Evolutionary conservation across 768 basidiomycete genomes (phyloP), one percentile per base, ranked within the genome.

Genomic region (Hericium rajendrae): DNA sequence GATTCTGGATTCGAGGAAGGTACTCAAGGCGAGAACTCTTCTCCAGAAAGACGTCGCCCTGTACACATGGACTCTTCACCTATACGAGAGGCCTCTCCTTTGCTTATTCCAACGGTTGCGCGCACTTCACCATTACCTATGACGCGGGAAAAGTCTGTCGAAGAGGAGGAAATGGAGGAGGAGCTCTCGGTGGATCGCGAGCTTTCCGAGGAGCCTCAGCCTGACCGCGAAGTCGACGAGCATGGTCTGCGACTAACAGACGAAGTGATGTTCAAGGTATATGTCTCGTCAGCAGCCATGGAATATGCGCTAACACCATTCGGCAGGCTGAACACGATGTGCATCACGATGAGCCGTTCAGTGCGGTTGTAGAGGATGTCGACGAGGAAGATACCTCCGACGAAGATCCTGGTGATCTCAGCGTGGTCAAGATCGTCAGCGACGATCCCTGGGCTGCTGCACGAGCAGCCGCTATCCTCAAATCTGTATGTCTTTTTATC

Each of bases 401-500:
- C 4, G 73, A 76, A 9, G 79, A 81, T 53, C 69, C 73, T 13
- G 79, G 79, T n/a, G 73, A 81, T 53, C 69, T 73, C 13, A 79
- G 79, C n/a, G 73, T 94, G 5, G 83, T 97, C 61, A 86, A 89
- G 72, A 88, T 95, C 59, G 85, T 85, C 2, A 91, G 89, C 58
- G 80, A 82, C 20, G 89, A 95, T 69, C 89, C 94, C 2, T 77
- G 78, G 58, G 91, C 91, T 16, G 94, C 94, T 49, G 94, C 93
- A 2, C 75, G 90, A 51, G 94, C 93, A n/a, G 93, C 91, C 38
- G 94, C 94, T 0, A 94, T 97, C 58, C 74, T 97, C 63, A 92
- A 88, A 70, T 79, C 90, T 77, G 91, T 91, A 51, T n/a, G 82
- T 69, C 12, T 1, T 6, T 18, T 2, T 2, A n/a, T 15, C 26